Base-by-base conservation (phyloP, 805 yeast species). In the Yamadazyma insecticola region DNA sequence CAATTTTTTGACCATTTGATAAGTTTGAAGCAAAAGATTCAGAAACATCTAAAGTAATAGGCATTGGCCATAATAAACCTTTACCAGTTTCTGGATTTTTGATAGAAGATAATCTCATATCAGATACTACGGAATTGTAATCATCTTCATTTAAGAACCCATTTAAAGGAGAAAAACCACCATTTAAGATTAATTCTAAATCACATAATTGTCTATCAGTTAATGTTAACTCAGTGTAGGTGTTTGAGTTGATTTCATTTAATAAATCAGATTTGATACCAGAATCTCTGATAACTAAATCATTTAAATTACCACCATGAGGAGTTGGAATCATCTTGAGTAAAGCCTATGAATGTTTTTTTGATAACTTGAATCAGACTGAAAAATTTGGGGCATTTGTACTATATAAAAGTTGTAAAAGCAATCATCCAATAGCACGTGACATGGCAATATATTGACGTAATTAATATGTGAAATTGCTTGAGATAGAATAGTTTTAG, bases 201-300 rank as follows among this genome's bases (percentile, higher is more conserved):
- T 89, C 97, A 61, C 97, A 89, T 35, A 89, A 68, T 58, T 89
- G 97, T 56, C 97, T 81, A 41, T 78, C 90, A 20, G 94, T 80
- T 44, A 89, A 69, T 9, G 58, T 60, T 30, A 74, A 56, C n/a
- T 69, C 50, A 14, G 67, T 60, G 32, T 78, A 67, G 12, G 39
- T 38, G 13, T 48, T 34, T 10, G 60, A 38, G 19, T 67, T 62
- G 13, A 81, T 72, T 60, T 87, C 92, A 16, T 63, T 50, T 26
- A 81, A 49, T 25, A 89, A 68, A 31, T 70, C 64, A 5, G 53
- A 53, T 45, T 72, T 78, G 43, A 72, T 76, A 23, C 74, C 55
- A 20, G 77, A 74, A 57, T 89, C 97, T 61, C 97, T 80, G 33
- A 78, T 76, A 36, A 88, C 72, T 40, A 89, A 72, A 57, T 89